Evolutionary conservation across 129 eudicot species (phyloP).

Genomic region (Lactuca saligna): DNA sequence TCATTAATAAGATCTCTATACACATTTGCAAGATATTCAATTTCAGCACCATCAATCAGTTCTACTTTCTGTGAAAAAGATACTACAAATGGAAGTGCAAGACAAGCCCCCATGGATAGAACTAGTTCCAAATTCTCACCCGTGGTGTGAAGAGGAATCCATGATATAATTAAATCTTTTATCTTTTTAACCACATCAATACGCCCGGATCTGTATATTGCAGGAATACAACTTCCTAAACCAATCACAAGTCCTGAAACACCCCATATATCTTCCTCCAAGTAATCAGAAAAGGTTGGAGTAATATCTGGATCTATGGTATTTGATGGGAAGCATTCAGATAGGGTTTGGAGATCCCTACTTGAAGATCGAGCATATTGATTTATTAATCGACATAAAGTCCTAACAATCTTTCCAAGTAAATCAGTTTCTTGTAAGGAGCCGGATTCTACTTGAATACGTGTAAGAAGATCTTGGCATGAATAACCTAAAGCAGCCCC

Average conservation of each 20-base stretch:
- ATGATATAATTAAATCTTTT: slow-evolving; percentile 52
- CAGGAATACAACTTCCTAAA: slow-evolving; percentile 66
- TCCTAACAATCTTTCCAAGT: slow-evolving; percentile 55
- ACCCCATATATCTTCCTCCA: slow-evolving; percentile 92
- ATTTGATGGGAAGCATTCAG: slow-evolving; percentile 44
- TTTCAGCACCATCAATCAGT: slow-evolving; percentile 58
- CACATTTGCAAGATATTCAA: slow-evolving; percentile 44
- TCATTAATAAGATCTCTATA: slow-evolving; percentile 59
- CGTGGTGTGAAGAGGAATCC: slow-evolving; percentile 48
- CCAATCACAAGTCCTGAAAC: slow-evolving; percentile 84
- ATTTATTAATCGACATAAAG: slow-evolving; percentile 54
- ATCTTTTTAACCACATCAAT: slow-evolving; percentile 57
- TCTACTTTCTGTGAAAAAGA: slow-evolving; percentile 76
- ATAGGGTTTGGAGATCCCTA: slow-evolving; percentile 44
- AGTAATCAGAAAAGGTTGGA: slow-evolving; percentile 35
- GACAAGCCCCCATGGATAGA: slow-evolving; percentile 68
- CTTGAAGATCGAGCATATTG: slow-evolving; percentile 48
- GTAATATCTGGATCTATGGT: slow-evolving; percentile 26
- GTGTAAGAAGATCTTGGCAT: slow-evolving; percentile 76
- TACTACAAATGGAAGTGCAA: slow-evolving; percentile 63
- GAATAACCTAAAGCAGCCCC: slow-evolving; percentile 89
- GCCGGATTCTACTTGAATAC: slow-evolving; percentile 35
- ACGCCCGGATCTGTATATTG: slow-evolving; percentile 70
- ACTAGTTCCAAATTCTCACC: slow-evolving; percentile 31
- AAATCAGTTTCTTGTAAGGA: slow-evolving; percentile 55